Base-by-base conservation (phyloP, 768 basidiomycete species). In the Royoungia palumana region DNA sequence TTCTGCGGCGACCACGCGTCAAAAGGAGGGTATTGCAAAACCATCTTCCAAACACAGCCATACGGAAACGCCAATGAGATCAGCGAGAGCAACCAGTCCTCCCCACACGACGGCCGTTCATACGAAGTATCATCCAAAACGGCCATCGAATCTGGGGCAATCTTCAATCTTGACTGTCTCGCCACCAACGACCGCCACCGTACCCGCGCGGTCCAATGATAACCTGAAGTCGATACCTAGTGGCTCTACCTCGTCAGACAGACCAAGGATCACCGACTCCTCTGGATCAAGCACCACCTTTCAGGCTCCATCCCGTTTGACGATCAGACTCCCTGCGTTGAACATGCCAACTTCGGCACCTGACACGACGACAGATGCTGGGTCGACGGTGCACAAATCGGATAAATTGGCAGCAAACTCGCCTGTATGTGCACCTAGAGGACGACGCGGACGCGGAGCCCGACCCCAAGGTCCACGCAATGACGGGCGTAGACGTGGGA, bases 61-160 rank as follows among this genome's bases (percentile, higher is more conserved):
- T 5, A 25, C 42, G 35, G 41, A 38, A 28, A 43, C 37, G 12
- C 17, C 46, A 17, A n/a, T 12, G 21, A 12, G 16, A 17, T 2
- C 12, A 4, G n/a, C n/a, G n/a, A n/a, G n/a, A 10, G 4, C 36
- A 36, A 16, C 25, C 32, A n/a, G n/a, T 6, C 42, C 16, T 4
- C 40, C 39, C 13, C 38, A 32, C 30, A 28, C 42, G n/a, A 48
- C 13, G 7, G 35, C 42, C 5, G 16, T 17, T 17, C 41, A 24
- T 28, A 32, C 30, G 16, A 48, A 27, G 21, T 30, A 47, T 34
- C 51, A 44, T 16, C 53, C 54, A 8, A 9, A 4, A 14, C 44
- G 5, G 5, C 46, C 56, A 5, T 68, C 66, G 2, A 63, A 48
- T 22, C 50, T 59, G 0, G 32, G 47, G 6, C n/a, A 44, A 7